These are phyloP conservation scores for Fusarium avenaceum DNA, from an alignment of 2,329 filamentous ascomycete species.

Conservation along the genomic window DNA sequence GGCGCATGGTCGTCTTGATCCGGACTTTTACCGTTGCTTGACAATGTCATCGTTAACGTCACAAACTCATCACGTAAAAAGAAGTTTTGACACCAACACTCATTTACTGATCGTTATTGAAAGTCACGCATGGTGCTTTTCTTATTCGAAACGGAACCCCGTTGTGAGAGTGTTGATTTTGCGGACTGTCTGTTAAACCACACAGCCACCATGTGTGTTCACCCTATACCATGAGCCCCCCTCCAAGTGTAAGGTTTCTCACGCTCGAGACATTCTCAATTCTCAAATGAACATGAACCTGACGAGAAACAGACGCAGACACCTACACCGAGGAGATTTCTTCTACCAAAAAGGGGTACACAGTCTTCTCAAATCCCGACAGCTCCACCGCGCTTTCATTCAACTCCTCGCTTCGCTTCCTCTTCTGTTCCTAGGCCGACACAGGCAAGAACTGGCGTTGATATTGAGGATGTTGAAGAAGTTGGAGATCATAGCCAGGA, in stretches of 20 bases:
- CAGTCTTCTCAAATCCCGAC: conserved; percentile 52
- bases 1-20: neutral
- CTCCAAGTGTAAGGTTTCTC: conserved; percentile 44
- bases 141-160: neutral
- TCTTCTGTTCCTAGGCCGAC: conserved; percentile 51
- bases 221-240: conserved; percentile 47
- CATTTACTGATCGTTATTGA: neutral
- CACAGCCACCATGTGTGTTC: conserved; percentile 34
- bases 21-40: conserved; percentile 37
- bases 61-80: neutral
- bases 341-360: conserved; percentile 54
- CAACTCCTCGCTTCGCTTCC: conserved; percentile 57
- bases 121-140: neutral
- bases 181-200: conserved; percentile 13
- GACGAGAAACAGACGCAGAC: conserved; percentile 57
- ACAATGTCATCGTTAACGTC: conserved; percentile 23
- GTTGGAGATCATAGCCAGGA: conserved; percentile 39
- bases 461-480: conserved; percentile 55
- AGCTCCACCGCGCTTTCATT: conserved; percentile 53
- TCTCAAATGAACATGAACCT: neutral
- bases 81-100: neutral
- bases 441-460: conserved; percentile 44
- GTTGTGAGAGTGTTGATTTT: conserved; percentile 1
- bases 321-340: conserved; percentile 57
- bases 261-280: neutral